Evolutionary conservation across 2,329 filamentous ascomycete species (phyloP), one percentile per base, ranked within the genome.

Genomic region (Aureobasidium sp.): DNA sequence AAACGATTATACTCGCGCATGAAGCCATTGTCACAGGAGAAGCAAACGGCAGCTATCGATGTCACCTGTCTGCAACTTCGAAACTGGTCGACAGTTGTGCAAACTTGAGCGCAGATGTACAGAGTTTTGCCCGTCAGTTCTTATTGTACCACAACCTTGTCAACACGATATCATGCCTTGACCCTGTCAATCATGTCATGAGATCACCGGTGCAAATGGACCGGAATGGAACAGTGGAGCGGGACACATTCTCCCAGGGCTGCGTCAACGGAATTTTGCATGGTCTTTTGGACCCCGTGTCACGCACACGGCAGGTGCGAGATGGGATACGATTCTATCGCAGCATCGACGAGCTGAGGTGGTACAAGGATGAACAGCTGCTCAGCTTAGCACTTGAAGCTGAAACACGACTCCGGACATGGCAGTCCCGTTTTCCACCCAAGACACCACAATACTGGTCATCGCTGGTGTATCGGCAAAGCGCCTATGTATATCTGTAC

Each of bases 101-200:
- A 13, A 63, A 68, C 24, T 63, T 67, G 27, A 92, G 80, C 75
- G 78, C 85, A 24, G 83, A 85, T 26, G 91, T 94, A 70, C 86
- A 87, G 65, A 87, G 89, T 56, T 86, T 87, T 67, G 83, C 87
- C 63, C 78, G 85, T 64, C 85, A 87, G 71, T 93, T 95, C 75
- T 93, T 95, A 73, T 88, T 92, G 71, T 96, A 94, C 69, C 90
- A 94, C 72, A 83, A 84, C 69, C 80, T 85, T 46, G 82, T 80
- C 24, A 83, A 81, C 65, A 79, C 82, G 17, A 77, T 86, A 59
- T 85, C 84, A 7, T 81, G 79, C 3, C 70, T 84, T 27, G 78
- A 82, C 63, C 68, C 70, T 37, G 66, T 68, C 12, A 63, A 71
- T 39, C 47, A 48, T 9, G 67, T 71, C 63, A 48, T 34, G 44